Percentiles rank a stretch among this genome's conserved stretches.
Conservation (phyloP, 148 eudicot species). For the Spergularia marina region DNA sequence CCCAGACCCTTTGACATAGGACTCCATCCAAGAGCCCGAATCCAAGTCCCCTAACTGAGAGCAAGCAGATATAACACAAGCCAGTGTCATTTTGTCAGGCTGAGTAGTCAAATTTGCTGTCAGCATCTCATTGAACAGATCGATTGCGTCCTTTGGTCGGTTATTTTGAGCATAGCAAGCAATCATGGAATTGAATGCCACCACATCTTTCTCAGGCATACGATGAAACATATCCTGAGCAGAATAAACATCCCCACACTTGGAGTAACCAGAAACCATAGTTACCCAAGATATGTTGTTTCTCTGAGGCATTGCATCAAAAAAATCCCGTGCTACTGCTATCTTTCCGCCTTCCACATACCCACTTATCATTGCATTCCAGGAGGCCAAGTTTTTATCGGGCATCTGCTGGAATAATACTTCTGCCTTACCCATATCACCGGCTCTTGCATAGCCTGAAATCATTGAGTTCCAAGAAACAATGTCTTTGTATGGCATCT, state of each 20-base stretch:
- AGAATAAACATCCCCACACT: slow-evolving; percentile 57
- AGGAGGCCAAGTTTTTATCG: slow-evolving; percentile 60
- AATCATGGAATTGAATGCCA: slow-evolving; percentile 71
- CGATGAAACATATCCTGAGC: slow-evolving; percentile 46
- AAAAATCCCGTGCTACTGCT: slow-evolving; percentile 49
- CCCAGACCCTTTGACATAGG: slow-evolving; percentile 37
- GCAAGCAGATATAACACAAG: slow-evolving; percentile 75
- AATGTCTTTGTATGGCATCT: slow-evolving; percentile 59
- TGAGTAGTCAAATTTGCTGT: slow-evolving; percentile 31
- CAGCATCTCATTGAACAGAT: slow-evolving; percentile 56
- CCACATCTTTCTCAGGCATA: slow-evolving; percentile 41
- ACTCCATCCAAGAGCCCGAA: slow-evolving; percentile 54
- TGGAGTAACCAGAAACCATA: slow-evolving; percentile 73
- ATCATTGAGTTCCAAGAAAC: slow-evolving; percentile 85
- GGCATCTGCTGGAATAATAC: slow-evolving; percentile 59
- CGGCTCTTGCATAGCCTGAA: slow-evolving; percentile 55
- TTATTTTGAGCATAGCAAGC: slow-evolving; percentile 80
- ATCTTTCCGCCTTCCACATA: slow-evolving; percentile 61
- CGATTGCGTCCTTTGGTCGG: slow-evolving; percentile 62
- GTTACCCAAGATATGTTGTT: slow-evolving; percentile 63
- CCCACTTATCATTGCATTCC: slow-evolving; percentile 79
- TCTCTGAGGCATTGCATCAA: slow-evolving; percentile 62
- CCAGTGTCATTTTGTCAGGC: slow-evolving; percentile 80
- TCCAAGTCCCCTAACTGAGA: slow-evolving; percentile 67
- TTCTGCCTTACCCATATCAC: slow-evolving; percentile 61